A percentile compares a stretch with the other conserved stretches of the same genome.
Evolutionary conservation across 2,329 filamentous ascomycete species (phyloP).

Genomic region (Chrysoporthe puriensis): DNA sequence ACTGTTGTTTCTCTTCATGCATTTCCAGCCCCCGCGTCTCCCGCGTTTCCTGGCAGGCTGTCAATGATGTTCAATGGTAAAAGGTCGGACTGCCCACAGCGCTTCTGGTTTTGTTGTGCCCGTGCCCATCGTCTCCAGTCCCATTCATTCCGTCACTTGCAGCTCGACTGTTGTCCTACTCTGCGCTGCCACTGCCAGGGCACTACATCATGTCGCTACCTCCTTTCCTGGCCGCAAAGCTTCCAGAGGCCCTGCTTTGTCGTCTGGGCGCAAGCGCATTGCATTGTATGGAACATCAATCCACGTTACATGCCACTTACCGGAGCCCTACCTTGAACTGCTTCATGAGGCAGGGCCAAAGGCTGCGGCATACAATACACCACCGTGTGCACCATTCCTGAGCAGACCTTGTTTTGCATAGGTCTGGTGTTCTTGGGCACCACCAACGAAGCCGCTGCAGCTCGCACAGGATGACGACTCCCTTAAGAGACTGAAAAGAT

Average conservation of each 20-base stretch:
- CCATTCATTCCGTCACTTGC: conserved; percentile 31
- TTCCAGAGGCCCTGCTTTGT: conserved; percentile 28
- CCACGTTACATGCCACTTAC: conserved; percentile 45
- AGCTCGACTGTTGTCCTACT: conserved; percentile 5
- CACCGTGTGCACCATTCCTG: background rate
- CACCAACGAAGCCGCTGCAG: conserved; percentile 53
- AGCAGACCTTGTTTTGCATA: conserved; percentile 17
- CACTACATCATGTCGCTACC: conserved; percentile 16
- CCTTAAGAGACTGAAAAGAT: conserved; percentile 71
- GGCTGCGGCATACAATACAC: conserved; percentile 57
- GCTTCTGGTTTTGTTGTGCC: conserved; percentile 44
- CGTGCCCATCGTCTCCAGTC: conserved; percentile 30
- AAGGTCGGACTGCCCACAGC: conserved; percentile 48
- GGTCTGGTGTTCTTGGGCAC: conserved; percentile 27
- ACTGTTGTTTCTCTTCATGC: background rate
- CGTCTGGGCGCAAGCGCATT: conserved; percentile 14
- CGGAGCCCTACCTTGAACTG: conserved; percentile 55
- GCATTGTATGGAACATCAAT: conserved; percentile 27
- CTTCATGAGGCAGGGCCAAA: conserved; percentile 58
- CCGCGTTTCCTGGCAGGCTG: conserved; percentile 31
- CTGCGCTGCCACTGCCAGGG: conserved; percentile 20
- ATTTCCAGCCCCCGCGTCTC: background rate
- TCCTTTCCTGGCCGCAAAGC: conserved; percentile 28
- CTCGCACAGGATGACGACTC: conserved; percentile 53
- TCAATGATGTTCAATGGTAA: conserved; percentile 53